phyloP scores from a whole-genome alignment of 2,329 filamentous ascomycete species.

The Aspergillus quadrilineatus region DNA sequence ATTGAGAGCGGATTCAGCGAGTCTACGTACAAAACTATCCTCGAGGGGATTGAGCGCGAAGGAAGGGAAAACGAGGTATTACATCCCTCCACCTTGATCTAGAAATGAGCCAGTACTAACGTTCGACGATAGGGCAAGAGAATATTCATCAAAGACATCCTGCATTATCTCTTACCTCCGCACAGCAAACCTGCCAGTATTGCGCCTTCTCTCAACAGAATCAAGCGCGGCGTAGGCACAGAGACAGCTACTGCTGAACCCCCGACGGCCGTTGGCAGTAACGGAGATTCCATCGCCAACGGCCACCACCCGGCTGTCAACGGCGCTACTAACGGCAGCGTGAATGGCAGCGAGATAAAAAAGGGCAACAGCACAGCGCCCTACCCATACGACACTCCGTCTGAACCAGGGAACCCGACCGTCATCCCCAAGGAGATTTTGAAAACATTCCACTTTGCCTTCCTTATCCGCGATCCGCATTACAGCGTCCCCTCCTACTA shows the following conservation, averaged over 20 bases:
- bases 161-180: constrained; percentile 83
- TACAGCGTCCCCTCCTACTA: constrained; percentile 90
- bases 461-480: constrained; percentile 94
- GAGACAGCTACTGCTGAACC: constrained; percentile 22
- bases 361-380: constrained; percentile 31
- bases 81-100: background rate
- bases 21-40: constrained; percentile 59
- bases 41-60: constrained; percentile 72
- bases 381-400: constrained; percentile 58
- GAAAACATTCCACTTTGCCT: constrained; percentile 85
- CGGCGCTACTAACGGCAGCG: background rate
- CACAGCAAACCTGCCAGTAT: constrained; percentile 65
- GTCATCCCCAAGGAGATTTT: constrained; percentile 74
- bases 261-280: constrained; percentile 21
- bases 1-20: constrained; percentile 45
- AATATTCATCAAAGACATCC: constrained; percentile 97
- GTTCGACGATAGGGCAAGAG: constrained; percentile 69
- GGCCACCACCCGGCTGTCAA: constrained; percentile 15
- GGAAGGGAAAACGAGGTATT: constrained; percentile 59
- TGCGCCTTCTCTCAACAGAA: constrained; percentile 69
- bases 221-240: constrained; percentile 62
- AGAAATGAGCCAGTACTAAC: constrained; percentile 41
- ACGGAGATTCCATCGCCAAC: constrained; percentile 21
- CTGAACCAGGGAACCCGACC: constrained; percentile 75
- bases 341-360: background rate